phyloP scores from a whole-genome alignment of 768 basidiomycete genomes.

The Udeniomyces megalosporus region DNA sequence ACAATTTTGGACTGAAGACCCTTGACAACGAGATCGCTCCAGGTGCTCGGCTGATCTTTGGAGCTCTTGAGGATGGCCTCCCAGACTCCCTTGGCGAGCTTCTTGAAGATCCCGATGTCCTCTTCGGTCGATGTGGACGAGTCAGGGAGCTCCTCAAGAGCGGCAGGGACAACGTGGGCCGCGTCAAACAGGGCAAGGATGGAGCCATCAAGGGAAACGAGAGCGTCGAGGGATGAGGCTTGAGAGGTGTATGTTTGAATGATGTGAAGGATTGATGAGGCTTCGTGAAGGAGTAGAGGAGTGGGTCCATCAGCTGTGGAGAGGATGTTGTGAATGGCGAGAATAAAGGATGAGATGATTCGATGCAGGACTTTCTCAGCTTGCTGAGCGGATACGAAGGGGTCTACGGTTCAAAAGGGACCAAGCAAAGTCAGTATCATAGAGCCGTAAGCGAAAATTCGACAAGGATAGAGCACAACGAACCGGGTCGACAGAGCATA shows the following conservation, averaged over 20 bases:
- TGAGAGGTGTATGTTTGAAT: neutral
- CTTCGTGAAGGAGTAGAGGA: neutral
- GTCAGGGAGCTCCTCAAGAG: neutral
- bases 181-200: constrained; percentile 1
- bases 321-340: neutral
- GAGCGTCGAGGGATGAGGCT: neutral
- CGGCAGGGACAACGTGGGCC: neutral
- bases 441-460: too few relatives aligned
- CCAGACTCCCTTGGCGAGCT: neutral
- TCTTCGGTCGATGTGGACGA: neutral
- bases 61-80: neutral
- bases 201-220: neutral
- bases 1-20: neutral
- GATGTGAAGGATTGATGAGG: neutral
- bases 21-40: neutral
- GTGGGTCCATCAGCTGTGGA: neutral
- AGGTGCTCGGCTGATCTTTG: neutral
- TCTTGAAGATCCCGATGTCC: neutral
- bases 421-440: too few relatives aligned
- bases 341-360: neutral
- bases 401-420: neutral
- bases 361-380: neutral
- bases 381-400: neutral
- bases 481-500: constrained; percentile 3
- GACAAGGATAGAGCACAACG: too few relatives aligned